Evolutionary conservation across 2,329 filamentous ascomycete genomes (phyloP).

Genomic region (Penicillium sp.): DNA sequence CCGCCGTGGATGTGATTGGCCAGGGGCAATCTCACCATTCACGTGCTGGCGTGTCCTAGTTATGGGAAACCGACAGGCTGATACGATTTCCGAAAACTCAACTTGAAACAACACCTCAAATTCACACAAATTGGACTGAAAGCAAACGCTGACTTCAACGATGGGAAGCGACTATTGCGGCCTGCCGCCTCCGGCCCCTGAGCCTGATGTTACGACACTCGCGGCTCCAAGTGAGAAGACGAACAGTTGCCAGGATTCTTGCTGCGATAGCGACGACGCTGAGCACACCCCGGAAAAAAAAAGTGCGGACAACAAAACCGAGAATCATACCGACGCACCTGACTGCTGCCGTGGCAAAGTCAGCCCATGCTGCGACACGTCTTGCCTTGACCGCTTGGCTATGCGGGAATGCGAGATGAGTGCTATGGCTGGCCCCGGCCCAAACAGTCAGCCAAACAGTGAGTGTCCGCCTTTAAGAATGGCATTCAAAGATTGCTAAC

Average conservation of each 20-base stretch:
- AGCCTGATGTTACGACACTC: background rate
- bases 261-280: slow-evolving; percentile 4
- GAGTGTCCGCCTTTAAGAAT: slow-evolving; percentile 1
- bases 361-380: slow-evolving; percentile 44
- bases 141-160: slow-evolving; percentile 4
- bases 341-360: slow-evolving; percentile 46
- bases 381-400: slow-evolving; percentile 48
- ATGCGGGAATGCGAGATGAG: slow-evolving; percentile 40
- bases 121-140: slow-evolving; percentile 1
- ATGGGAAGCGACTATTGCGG: slow-evolving; percentile 4
- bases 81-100: background rate
- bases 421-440: slow-evolving; percentile 1
- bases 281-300: background rate
- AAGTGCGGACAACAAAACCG: background rate
- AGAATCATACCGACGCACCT: slow-evolving; percentile 7
- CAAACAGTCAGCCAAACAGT: slow-evolving; percentile 2
- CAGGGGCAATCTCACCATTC: background rate
- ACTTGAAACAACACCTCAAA: slow-evolving; percentile 2
- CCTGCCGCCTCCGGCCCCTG: slow-evolving; percentile 1
- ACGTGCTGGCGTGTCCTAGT: background rate
- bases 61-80: background rate
- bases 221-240: slow-evolving; percentile 3
- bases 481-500: slow-evolving; percentile 2
- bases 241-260: slow-evolving; percentile 5
- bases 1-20: background rate